Evolutionary conservation across 768 basidiomycete genomes (phyloP).

Genomic region (Fibroporia radiculosa): DNA sequence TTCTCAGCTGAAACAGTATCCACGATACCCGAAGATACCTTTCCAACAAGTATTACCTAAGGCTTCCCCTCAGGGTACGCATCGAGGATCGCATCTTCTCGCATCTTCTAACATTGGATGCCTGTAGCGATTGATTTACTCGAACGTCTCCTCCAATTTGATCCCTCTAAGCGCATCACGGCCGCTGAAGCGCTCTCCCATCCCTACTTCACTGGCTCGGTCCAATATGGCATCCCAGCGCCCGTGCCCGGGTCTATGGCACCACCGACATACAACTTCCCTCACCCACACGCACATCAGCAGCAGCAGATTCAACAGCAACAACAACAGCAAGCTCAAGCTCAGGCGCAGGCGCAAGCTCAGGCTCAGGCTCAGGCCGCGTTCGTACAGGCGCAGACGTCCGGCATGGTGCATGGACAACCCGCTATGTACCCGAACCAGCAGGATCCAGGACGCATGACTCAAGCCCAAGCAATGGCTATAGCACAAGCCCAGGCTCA

Average conservation of each 20-base stretch:
- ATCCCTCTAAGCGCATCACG: constrained; percentile 85
- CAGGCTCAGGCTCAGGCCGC: constrained; percentile 22
- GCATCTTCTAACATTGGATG: background rate
- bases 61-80: constrained; percentile 72
- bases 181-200: constrained; percentile 89
- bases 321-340: constrained; percentile 29
- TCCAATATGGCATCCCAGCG: constrained; percentile 28
- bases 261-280: constrained; percentile 62
- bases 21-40: constrained; percentile 78
- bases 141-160: constrained; percentile 92
- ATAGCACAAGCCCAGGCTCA: constrained; percentile 30
- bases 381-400: constrained; percentile 28
- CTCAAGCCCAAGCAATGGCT: constrained; percentile 5
- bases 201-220: constrained; percentile 68
- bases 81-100: background rate
- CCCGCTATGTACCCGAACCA: background rate
- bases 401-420: constrained; percentile 7
- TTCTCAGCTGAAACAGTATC: constrained; percentile 81
- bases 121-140: constrained; percentile 78
- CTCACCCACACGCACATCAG: constrained; percentile 42
- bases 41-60: constrained; percentile 79
- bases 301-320: constrained; percentile 43
- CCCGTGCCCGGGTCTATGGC: constrained; percentile 51
- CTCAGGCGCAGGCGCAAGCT: constrained; percentile 23
- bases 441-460: constrained; percentile 1